Base-by-base conservation (phyloP, 305 asterid species). In the Plantago coronopus region DNA sequence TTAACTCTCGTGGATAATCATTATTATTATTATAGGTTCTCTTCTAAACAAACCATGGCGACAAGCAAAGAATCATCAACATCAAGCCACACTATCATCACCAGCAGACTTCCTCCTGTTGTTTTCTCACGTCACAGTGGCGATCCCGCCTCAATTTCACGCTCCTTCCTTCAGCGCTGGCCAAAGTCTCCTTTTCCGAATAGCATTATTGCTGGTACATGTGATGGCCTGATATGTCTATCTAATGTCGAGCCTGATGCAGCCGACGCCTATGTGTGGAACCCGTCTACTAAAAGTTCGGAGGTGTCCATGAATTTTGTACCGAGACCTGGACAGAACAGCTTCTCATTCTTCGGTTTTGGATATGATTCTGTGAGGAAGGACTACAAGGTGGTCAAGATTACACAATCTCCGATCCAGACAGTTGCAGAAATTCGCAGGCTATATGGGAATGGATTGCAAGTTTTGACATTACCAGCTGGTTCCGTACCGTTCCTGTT, bases 171-270 rank as follows among this genome's bases (percentile, higher is more conserved):
- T 4, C 7, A 9, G n/a, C n/a, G n/a, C 7, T 2, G n/a, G 15
- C 0, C 18, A 17, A 13, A 4, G 18, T 2, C 6, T 2, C 7
- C 1, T 45, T 9, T 1, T 6, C 17, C n/a, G 2, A 16, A 17
- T 45, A 13, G 4, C 51, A 46, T 18, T 10, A 10, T 10, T 7
- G 7, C 5, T 1, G 51, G 51, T 1, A 16, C 20, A 10, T 46
- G 11, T 20, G 21, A 46, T 17, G 51, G 51, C 51, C n/a, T 46
- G 51, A 46, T 46, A 46, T 46, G 51, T 46, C 19, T 46, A 19
- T 46, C 51, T 2, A 10, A 16, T 5, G 7, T 7, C 20, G 21
- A 16, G n/a, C 2, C 20, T 17, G 4, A 12, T 20, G 19, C 31
- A 27, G 31, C 31, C 31, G 31, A 46, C 6, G 51, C 51, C 1